A percentile compares a stretch with the other conserved stretches of the same genome.
Conservation (phyloP, 2,329 filamentous ascomycete species). For the Diaporthe vexans region DNA sequence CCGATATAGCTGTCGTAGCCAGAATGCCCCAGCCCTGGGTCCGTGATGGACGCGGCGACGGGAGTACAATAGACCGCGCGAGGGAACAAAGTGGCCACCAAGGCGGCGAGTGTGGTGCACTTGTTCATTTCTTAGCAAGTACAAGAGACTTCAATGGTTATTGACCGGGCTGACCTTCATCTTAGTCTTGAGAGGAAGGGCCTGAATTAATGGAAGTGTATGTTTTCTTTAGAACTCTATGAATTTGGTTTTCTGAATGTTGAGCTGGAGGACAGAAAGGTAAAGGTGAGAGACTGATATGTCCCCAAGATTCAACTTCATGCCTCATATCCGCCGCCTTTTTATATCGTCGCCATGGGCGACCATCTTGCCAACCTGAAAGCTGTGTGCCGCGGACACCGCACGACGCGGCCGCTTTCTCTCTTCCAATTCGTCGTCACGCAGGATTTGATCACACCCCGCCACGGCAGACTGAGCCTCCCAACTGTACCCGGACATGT, state of each 20-base stretch:
- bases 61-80: not conserved
- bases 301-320: not conserved
- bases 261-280: not conserved
- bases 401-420: not conserved
- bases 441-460: not conserved
- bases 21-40: not conserved
- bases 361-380: not conserved
- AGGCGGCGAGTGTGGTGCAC: slow-evolving; percentile 9
- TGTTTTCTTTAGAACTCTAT: not conserved
- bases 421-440: not conserved
- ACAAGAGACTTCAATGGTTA: not conserved
- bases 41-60: not conserved
- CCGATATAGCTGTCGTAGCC: not conserved
- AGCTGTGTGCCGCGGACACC: not conserved
- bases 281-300: not conserved
- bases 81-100: not conserved
- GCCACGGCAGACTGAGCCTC: slow-evolving; percentile 9
- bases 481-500: not conserved
- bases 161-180: slow-evolving; percentile 1
- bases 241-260: not conserved
- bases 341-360: not conserved
- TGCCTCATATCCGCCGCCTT: not conserved
- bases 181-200: not conserved
- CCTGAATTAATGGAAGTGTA: too few species aligned
- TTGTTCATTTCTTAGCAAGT: not conserved